Evolutionary conservation across 106 monocot species (phyloP).

Genomic region (Dioscorea zingiberensis): DNA sequence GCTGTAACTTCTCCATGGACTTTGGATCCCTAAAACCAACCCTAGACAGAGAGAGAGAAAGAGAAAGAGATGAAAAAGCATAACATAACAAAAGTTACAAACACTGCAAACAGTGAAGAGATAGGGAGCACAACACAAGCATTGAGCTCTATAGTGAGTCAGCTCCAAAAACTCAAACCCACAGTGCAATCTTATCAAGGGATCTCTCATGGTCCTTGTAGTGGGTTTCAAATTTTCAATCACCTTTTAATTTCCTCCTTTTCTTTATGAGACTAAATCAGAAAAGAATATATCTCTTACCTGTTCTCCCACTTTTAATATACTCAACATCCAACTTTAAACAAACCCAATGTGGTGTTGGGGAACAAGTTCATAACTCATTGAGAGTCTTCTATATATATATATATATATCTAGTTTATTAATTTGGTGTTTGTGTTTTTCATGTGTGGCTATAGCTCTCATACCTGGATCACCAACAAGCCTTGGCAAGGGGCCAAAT

Average conservation of each 20-base stretch:
- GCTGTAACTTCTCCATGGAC: neutral
- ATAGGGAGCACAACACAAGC: neutral
- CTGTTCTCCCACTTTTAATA: too few species aligned
- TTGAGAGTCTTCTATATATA: neutral
- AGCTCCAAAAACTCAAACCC: slow-evolving; percentile 3
- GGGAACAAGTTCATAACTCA: slow-evolving; percentile 1
- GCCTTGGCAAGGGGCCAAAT: slow-evolving; percentile 25
- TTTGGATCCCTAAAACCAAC: neutral
- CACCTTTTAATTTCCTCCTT: too few species aligned
- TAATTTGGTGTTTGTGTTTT: neutral
- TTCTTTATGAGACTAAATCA: too few species aligned
- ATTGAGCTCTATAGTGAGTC: slow-evolving; percentile 3
- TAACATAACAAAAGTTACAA: neutral
- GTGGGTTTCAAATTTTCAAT: too few species aligned
- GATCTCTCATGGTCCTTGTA: too few species aligned
- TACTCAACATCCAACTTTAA: too few species aligned
- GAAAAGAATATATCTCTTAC: too few species aligned
- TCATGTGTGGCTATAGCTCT: neutral
- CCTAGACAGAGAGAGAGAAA: slow-evolving; percentile 4
- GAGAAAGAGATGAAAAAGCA: slow-evolving; percentile 12
- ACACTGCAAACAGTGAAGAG: neutral
- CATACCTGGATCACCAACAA: neutral
- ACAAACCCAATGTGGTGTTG: neutral
- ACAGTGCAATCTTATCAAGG: slow-evolving; percentile 16
- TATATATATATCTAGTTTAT: neutral